phyloP scores from a whole-genome alignment of 768 basidiomycete species.

The Phlebiopsis gigantea region DNA sequence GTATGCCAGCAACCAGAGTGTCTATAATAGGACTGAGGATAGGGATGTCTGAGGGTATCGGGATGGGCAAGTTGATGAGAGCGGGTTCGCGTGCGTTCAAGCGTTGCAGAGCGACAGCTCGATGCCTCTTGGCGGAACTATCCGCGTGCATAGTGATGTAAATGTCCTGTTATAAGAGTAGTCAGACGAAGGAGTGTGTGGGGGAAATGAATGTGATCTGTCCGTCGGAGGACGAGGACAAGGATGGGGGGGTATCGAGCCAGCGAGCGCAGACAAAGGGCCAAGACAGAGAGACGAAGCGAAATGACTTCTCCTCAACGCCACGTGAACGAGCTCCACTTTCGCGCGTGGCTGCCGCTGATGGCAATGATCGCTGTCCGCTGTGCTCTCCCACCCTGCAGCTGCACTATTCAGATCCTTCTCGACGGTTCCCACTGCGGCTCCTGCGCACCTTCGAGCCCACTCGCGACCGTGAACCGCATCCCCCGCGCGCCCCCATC shows the following conservation, averaged over 20 bases:
- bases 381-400: too few species aligned
- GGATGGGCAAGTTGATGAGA: conserved; percentile 33
- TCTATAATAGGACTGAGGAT: conserved; percentile 32
- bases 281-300: too few species aligned
- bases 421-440: too few species aligned
- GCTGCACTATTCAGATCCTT: too few species aligned
- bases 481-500: conserved; percentile 33
- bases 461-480: conserved; percentile 15
- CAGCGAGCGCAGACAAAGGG: too few species aligned
- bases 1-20: conserved; percentile 19
- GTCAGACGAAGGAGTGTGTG: conserved; percentile 9
- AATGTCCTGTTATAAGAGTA: not conserved
- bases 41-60: conserved; percentile 35
- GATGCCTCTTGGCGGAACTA: conserved; percentile 10
- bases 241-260: too few species aligned
- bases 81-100: conserved; percentile 34
- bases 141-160: conserved; percentile 9
- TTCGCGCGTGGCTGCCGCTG: too few species aligned
- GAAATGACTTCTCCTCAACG: too few species aligned
- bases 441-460: too few species aligned
- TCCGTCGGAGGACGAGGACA: conserved; percentile 1
- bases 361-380: too few species aligned
- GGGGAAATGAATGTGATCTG: conserved; percentile 9
- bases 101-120: conserved; percentile 1
- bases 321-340: too few species aligned